Conservation (phyloP, 805 yeast species). For the Saturnispora halmiae region DNA sequence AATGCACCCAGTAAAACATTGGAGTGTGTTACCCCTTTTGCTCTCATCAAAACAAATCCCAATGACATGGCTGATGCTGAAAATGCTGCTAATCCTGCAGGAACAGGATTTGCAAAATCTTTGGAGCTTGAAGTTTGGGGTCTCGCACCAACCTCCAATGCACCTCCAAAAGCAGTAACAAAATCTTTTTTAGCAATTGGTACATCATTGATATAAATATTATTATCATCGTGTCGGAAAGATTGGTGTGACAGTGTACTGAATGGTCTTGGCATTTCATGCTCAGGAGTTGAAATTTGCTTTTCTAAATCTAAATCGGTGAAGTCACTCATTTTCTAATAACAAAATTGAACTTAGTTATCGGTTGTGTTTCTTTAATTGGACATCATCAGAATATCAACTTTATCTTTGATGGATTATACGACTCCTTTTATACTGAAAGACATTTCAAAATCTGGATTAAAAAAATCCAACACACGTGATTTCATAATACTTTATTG, state of each 20-base stretch:
- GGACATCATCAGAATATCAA: no score
- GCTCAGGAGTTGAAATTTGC: slow-evolving; percentile 9
- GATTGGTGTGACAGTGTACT: slow-evolving; percentile 14
- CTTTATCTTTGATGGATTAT: no score
- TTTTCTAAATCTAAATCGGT: slow-evolving; percentile 22
- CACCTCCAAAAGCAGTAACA: slow-evolving; percentile 58
- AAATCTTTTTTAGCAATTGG: slow-evolving; percentile 46
- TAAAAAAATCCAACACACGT: no score
- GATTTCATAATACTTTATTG: no score
- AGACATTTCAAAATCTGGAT: no score
- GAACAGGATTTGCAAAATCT: slow-evolving; percentile 40
- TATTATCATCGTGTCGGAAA: slow-evolving; percentile 34
- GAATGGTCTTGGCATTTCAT: slow-evolving; percentile 9
- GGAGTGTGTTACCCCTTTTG: slow-evolving; percentile 35
- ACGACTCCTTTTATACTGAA: no score
- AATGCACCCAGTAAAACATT: slow-evolving; percentile 38
- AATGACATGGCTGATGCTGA: slow-evolving; percentile 38
- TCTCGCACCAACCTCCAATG: slow-evolving; percentile 35
- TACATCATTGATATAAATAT: slow-evolving; percentile 34
- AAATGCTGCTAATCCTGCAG: slow-evolving; percentile 45
- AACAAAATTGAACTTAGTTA: no score
- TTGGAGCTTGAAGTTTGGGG: slow-evolving; percentile 20
- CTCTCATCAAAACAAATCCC: slow-evolving; percentile 40
- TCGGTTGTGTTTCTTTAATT: no score
- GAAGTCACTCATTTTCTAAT: not conserved